Evolutionary conservation across 2,329 filamentous ascomycete genomes (phyloP).

Genomic region (Botrytis tulipae): DNA sequence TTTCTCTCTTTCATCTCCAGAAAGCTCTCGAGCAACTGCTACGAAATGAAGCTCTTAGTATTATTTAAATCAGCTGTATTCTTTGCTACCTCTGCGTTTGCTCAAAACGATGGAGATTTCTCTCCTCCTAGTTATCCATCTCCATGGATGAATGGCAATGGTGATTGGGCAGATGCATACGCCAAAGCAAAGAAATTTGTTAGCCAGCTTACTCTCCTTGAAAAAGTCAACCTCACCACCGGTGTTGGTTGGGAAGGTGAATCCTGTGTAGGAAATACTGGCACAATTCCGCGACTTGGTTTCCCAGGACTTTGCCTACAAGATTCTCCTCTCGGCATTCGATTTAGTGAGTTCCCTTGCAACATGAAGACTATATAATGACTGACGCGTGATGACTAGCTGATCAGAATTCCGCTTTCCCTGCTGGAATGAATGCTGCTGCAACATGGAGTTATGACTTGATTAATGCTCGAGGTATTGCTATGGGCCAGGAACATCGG

Average conservation of each 20-base stretch:
- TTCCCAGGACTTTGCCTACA: conserved; percentile 39
- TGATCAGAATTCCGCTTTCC: conserved; percentile 73
- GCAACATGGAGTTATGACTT: conserved; percentile 73
- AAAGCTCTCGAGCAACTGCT: conserved; percentile 1
- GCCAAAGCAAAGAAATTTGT: conserved; percentile 67
- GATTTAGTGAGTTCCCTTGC: conserved; percentile 42
- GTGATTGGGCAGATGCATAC: conserved; percentile 66
- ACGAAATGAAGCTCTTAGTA: conserved; percentile 28
- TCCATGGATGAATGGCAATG: conserved; percentile 38
- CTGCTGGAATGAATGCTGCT: conserved; percentile 71
- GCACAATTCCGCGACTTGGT: conserved; percentile 36
- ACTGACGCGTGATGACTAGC: conserved; percentile 41
- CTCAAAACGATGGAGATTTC: conserved; percentile 30
- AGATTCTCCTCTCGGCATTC: conserved; percentile 37
- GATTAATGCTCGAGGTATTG: conserved; percentile 66
- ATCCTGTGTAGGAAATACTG: conserved; percentile 38
- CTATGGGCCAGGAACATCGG: conserved; percentile 67
- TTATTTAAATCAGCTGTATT: conserved; percentile 26
- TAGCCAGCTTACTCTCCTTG: conserved; percentile 71
- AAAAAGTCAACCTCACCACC: conserved; percentile 93
- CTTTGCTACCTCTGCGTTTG: conserved; percentile 27
- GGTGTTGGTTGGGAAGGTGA: conserved; percentile 54
- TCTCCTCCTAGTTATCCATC: conserved; percentile 39
- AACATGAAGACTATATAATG: conserved; percentile 43
- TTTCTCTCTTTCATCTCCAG: neutral